Conservation (phyloP, 305 asterid genomes). For the Plantago rigida region DNA sequence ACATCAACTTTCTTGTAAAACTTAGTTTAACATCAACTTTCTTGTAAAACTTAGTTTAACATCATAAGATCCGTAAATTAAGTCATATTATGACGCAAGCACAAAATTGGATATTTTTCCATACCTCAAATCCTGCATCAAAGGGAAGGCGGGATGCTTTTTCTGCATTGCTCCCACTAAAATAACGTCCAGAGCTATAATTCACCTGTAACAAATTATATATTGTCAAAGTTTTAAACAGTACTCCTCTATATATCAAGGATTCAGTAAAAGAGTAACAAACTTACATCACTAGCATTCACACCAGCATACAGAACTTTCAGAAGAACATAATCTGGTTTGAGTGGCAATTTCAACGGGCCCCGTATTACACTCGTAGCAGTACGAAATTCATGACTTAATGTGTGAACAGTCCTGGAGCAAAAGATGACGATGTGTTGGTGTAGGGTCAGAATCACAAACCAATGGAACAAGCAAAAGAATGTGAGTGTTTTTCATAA, state of each 20-base stretch:
- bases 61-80: slow-evolving; percentile 11
- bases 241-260: neutral
- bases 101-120: slow-evolving; percentile 20
- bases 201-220: slow-evolving; percentile 56
- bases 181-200: slow-evolving; percentile 90
- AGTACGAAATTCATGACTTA: slow-evolving; percentile 72
- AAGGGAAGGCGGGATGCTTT: slow-evolving; percentile 66
- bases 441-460: slow-evolving; percentile 10
- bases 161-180: slow-evolving; percentile 58
- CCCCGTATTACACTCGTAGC: slow-evolving; percentile 62
- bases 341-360: slow-evolving; percentile 58
- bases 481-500: neutral
- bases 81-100: slow-evolving; percentile 4
- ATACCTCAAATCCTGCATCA: slow-evolving; percentile 97
- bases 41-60: slow-evolving; percentile 2
- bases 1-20: slow-evolving; percentile 10
- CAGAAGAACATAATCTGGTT: slow-evolving; percentile 69
- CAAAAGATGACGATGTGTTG: slow-evolving; percentile 18
- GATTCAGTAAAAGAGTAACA: slow-evolving; percentile 18
- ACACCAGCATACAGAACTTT: slow-evolving; percentile 93
- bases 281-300: slow-evolving; percentile 94
- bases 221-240: slow-evolving; percentile 18
- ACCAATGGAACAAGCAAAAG: slow-evolving; percentile 3
- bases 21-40: slow-evolving; percentile 9
- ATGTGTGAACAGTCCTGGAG: slow-evolving; percentile 71